These are phyloP conservation scores for Nitzschia sp. DNA, from an alignment of 108 stramenopile genomes.

Conservation along the genomic window DNA sequence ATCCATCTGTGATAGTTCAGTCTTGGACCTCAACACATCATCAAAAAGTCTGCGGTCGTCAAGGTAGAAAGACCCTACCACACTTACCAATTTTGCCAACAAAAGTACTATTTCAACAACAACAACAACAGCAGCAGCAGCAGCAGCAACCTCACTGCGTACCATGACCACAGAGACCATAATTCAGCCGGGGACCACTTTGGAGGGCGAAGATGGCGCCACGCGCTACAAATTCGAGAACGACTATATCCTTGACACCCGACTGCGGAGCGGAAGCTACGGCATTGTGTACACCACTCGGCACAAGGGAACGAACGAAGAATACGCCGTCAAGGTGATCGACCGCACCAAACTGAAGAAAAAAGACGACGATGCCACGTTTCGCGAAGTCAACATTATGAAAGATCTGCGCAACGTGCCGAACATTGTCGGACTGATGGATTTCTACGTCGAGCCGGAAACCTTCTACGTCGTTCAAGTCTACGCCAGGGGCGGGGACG, in stretches of 20 bases:
- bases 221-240: slow-evolving; percentile 38
- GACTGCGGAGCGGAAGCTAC: slow-evolving; percentile 65
- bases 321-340: slow-evolving; percentile 73
- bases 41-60: no score
- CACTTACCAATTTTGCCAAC: no score
- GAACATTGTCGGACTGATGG: slow-evolving; percentile 73
- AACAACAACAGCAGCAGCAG: no score
- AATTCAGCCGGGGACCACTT: slow-evolving; percentile 20
- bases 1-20: no score
- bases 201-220: slow-evolving; percentile 10
- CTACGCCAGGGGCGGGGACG: slow-evolving; percentile 90
- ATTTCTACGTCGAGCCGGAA: slow-evolving; percentile 74
- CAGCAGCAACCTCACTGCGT: no score
- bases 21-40: no score
- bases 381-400: slow-evolving; percentile 67
- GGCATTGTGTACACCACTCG: slow-evolving; percentile 63
- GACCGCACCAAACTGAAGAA: slow-evolving; percentile 52
- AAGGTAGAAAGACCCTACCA: no score
- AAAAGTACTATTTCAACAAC: no score
- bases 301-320: slow-evolving; percentile 34
- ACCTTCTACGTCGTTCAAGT: slow-evolving; percentile 87
- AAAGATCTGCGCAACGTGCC: slow-evolving; percentile 37
- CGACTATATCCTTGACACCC: slow-evolving; percentile 44
- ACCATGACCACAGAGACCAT: slow-evolving; percentile 3
- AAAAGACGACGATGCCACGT: slow-evolving; percentile 51